phyloP scores from a whole-genome alignment of 306 rosid species.

The Carpinus fangiana region DNA sequence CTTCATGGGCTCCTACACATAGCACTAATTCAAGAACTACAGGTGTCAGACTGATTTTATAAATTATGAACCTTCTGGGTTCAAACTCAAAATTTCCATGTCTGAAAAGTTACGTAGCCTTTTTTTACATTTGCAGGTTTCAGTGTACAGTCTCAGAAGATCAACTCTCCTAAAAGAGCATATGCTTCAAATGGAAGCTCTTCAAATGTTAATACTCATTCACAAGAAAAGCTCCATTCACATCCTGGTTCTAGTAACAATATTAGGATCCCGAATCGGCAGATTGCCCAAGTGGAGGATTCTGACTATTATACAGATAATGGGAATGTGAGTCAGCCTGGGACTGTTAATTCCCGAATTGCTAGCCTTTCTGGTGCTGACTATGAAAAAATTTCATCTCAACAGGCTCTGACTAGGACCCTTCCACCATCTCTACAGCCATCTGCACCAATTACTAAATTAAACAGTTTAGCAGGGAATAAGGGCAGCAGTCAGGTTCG shows the following conservation, averaged over 20 bases:
- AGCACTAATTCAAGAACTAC: slow-evolving; percentile 34
- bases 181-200: slow-evolving; percentile 50
- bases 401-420: slow-evolving; percentile 65
- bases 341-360: slow-evolving; percentile 40
- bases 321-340: slow-evolving; percentile 49
- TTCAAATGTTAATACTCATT: slow-evolving; percentile 34
- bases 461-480: slow-evolving; percentile 43
- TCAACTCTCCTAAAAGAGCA: slow-evolving; percentile 43
- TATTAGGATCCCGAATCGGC: slow-evolving; percentile 36
- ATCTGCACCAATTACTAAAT: slow-evolving; percentile 36
- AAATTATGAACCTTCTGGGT: not conserved
- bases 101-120: slow-evolving; percentile 4
- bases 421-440: slow-evolving; percentile 52
- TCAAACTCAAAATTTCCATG: slow-evolving; percentile 1
- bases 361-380: slow-evolving; percentile 41
- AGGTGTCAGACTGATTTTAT: slow-evolving; percentile 44
- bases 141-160: slow-evolving; percentile 39
- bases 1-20: slow-evolving; percentile 52
- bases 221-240: slow-evolving; percentile 26
- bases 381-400: slow-evolving; percentile 61
- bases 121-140: slow-evolving; percentile 48
- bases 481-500: slow-evolving; percentile 41
- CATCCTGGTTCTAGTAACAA: slow-evolving; percentile 44
- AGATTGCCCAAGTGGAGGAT: slow-evolving; percentile 30
- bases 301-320: slow-evolving; percentile 33